phyloP scores from a whole-genome alignment of 495 filamentous ascomycete species.

The Zalerion maritima region DNA sequence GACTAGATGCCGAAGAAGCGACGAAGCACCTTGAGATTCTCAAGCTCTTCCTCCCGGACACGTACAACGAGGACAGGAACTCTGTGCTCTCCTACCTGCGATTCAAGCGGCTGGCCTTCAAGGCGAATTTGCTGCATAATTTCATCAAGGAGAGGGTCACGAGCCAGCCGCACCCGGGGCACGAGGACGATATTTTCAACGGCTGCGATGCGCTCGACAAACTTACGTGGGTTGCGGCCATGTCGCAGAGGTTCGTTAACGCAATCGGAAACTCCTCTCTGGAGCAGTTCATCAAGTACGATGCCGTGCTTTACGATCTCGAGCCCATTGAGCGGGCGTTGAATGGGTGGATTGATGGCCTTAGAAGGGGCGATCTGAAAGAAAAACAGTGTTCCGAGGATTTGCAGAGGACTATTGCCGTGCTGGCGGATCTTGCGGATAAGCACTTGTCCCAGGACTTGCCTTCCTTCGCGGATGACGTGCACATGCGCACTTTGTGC shows the following conservation, averaged over 20 bases:
- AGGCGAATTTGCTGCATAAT: constrained; percentile 61
- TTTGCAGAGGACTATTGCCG: constrained; percentile 66
- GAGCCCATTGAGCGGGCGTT: constrained; percentile 85
- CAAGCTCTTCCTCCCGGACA: constrained; percentile 77
- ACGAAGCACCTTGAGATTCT: constrained; percentile 77
- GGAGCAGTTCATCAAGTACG: constrained; percentile 60
- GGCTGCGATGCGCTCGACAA: constrained; percentile 73
- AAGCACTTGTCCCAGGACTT: constrained; percentile 58
- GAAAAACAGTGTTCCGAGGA: constrained; percentile 66
- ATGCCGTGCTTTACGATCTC: constrained; percentile 70
- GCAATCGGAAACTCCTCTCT: constrained; percentile 59
- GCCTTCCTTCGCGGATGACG: constrained; percentile 64
- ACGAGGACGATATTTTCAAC: constrained; percentile 59
- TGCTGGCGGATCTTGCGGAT: constrained; percentile 74
- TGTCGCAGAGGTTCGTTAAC: constrained; percentile 73
- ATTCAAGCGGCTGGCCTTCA: constrained; percentile 80
- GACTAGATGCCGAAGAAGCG: constrained; percentile 82
- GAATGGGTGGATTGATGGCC: constrained; percentile 73
- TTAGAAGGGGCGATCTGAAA: constrained; percentile 77
- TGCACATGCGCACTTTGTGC: constrained; percentile 53
- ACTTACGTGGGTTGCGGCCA: constrained; percentile 64
- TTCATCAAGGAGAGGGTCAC: constrained; percentile 67
- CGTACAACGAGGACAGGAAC: constrained; percentile 61
- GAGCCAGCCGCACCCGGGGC: constrained; percentile 34
- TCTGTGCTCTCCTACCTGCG: constrained; percentile 73